A percentile compares a stretch with the other conserved stretches of the same genome.
Evolutionary conservation across 768 basidiomycete species (phyloP).

Genomic region (Leccinum imitatum): DNA sequence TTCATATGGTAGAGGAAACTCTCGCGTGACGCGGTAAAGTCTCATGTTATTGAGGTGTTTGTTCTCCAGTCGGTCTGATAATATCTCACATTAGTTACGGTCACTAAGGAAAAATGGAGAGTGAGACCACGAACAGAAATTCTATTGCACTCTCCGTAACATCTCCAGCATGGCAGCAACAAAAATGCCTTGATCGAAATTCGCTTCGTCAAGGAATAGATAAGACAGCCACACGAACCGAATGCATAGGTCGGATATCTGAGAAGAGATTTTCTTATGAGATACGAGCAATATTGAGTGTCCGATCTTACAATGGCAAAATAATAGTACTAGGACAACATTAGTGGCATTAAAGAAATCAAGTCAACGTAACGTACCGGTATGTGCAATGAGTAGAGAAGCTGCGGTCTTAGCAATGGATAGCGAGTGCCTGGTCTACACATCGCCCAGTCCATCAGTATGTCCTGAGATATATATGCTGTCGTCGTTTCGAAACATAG

Average conservation of each 20-base stretch:
- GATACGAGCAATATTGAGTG: neutral
- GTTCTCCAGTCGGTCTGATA: conserved; percentile 79
- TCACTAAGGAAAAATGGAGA: neutral
- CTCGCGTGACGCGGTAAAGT: conserved; percentile 85
- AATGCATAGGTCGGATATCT: conserved; percentile 71
- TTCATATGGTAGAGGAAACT: conserved; percentile 73
- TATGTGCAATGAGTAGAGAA: conserved; percentile 67
- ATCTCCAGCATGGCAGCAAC: conserved; percentile 73
- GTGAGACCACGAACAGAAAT: conserved; percentile 62
- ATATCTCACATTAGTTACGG: neutral
- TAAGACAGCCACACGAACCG: conserved; percentile 86
- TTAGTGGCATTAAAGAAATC: conserved; percentile 1
- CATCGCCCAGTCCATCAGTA: conserved; percentile 91
- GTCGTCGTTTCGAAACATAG: neutral
- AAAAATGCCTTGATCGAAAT: conserved; percentile 59
- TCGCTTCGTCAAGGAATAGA: conserved; percentile 52
- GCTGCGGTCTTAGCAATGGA: conserved; percentile 69
- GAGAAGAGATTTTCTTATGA: neutral
- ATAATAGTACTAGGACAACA: conserved; percentile 63
- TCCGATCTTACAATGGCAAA: conserved; percentile 60
- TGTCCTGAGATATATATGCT: conserved; percentile 51
- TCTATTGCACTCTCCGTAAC: conserved; percentile 85
- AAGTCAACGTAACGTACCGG: conserved; percentile 41
- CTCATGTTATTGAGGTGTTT: conserved; percentile 93
- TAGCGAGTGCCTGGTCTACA: conserved; percentile 55